Base-by-base conservation (phyloP, 345 rosid species). In the Tarenaya hassleriana region DNA sequence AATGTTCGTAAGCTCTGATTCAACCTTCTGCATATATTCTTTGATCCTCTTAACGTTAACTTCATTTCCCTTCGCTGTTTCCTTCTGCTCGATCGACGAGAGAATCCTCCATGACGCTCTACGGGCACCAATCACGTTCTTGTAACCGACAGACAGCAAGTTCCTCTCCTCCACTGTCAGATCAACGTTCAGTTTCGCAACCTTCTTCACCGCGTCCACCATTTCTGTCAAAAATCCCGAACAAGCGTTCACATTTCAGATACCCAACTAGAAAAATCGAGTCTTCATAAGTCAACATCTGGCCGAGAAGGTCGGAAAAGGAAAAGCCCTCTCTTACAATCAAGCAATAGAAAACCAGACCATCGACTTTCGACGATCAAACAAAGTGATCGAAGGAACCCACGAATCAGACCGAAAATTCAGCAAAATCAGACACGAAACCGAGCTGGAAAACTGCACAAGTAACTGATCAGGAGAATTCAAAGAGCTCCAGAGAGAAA, bases 11-110 rank as follows among this genome's bases (percentile, higher is more conserved):
- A 80, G 69, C 73, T 83, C 91, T 16, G 54, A 9, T 48, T 83
- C 86, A n/a, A 83, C 80, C 47, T 80, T 80, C 64, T 75, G 69
- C 73, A 76, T 75, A 27, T 80, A 83, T 40, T 47, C 77, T 60
- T 72, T 75, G 42, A 83, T 80, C 41, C 77, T 64, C 60, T 66
- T 75, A 16, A 68, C 91, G 51, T 77, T 69, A 10, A 45, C 66
- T 6, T 77, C 82, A 43, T 80, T 77, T 50, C 84, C 86, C 66
- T 64, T 80, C 35, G 66, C 59, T 16, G 74, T 74, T 69, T 78
- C 80, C 27, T 72, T 78, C 31, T 72, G 80, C 58, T 78, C 83
- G 7, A 78, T 78, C 11, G 80, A 72, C 0, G 74, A 75, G 8
- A 78, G 61, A 6, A 78, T 73, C 78, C 83, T 75, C 29, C 29